phyloP scores from a whole-genome alignment of 140 eudicot species.

The Oenanthe javanica region DNA sequence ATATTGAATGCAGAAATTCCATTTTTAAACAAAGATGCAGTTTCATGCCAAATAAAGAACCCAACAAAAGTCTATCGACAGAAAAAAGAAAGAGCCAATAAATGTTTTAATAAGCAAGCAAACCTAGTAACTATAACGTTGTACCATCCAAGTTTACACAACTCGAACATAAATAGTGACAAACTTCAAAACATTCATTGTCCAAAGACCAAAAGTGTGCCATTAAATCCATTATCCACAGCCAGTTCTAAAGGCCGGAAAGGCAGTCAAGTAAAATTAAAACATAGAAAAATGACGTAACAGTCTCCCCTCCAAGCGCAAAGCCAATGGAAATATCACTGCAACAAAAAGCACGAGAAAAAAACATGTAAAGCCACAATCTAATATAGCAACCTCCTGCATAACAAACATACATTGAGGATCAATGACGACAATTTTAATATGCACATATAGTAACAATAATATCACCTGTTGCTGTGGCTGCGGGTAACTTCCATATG shows the following conservation, averaged over 20 bases:
- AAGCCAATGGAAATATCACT: background rate
- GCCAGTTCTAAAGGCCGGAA: background rate
- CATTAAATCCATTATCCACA: background rate
- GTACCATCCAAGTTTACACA: background rate
- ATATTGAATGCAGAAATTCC: too few relatives aligned
- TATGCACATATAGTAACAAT: background rate
- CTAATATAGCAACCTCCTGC: background rate
- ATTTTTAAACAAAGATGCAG: background rate
- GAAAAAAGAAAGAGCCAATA: background rate
- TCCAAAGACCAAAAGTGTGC: background rate
- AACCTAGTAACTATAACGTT: background rate
- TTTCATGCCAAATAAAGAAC: background rate
- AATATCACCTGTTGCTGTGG: slow-evolving; percentile 63
- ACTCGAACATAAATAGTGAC: background rate
- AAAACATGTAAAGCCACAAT: background rate
- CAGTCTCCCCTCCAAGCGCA: background rate
- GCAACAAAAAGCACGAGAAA: background rate
- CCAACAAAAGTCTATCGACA: background rate
- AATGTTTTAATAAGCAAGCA: background rate
- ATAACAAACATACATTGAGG: background rate
- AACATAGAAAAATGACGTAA: background rate
- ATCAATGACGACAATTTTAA: background rate
- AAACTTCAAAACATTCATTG: background rate
- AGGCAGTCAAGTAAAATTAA: background rate
- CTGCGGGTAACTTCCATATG: slow-evolving; percentile 72